Conservation (phyloP, 495 filamentous ascomycete genomes). For the Xeromyces bisporus region DNA sequence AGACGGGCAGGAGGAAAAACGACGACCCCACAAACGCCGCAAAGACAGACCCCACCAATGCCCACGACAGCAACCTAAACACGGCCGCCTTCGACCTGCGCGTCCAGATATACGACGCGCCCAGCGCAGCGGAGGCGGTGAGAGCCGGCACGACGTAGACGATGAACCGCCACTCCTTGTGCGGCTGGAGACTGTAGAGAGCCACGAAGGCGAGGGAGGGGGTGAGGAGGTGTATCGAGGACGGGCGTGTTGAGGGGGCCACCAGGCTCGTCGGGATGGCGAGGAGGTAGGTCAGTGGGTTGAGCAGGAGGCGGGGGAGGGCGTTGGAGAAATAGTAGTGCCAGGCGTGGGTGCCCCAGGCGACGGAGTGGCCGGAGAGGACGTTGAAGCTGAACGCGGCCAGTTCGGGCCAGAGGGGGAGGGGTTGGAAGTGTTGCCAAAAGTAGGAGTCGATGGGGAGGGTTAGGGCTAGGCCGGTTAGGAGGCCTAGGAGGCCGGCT, state of each 20-base stretch:
- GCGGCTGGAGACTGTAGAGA: conserved; percentile 70
- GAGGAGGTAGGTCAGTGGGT: conserved; percentile 45
- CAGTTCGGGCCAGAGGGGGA: conserved; percentile 77
- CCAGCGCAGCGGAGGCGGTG: conserved; percentile 60
- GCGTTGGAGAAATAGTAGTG: conserved; percentile 73
- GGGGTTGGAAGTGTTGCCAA: conserved; percentile 56
- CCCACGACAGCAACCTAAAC: conserved; percentile 39
- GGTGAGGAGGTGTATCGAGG: conserved; percentile 37
- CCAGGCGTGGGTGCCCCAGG: conserved; percentile 78
- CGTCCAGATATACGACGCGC: conserved; percentile 57
- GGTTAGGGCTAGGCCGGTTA: conserved; percentile 44
- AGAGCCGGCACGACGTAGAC: conserved; percentile 70
- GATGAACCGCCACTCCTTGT: conserved; percentile 96
- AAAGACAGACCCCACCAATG: conserved; percentile 39
- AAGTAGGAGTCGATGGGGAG: conserved; percentile 75
- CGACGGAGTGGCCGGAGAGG: conserved; percentile 45
- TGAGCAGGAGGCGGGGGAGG: conserved; percentile 67
- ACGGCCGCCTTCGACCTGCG: conserved; percentile 40
- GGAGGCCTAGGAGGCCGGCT: conserved; percentile 49
- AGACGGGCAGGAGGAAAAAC: conserved; percentile 47
- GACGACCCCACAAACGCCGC: conserved; percentile 40
- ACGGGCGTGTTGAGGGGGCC: conserved; percentile 29
- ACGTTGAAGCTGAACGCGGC: conserved; percentile 86
- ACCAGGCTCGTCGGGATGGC: conserved; percentile 49
- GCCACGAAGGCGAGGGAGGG: conserved; percentile 57